Base-by-base conservation (phyloP, 768 basidiomycete species). In the Rhodotorula diobovata region DNA sequence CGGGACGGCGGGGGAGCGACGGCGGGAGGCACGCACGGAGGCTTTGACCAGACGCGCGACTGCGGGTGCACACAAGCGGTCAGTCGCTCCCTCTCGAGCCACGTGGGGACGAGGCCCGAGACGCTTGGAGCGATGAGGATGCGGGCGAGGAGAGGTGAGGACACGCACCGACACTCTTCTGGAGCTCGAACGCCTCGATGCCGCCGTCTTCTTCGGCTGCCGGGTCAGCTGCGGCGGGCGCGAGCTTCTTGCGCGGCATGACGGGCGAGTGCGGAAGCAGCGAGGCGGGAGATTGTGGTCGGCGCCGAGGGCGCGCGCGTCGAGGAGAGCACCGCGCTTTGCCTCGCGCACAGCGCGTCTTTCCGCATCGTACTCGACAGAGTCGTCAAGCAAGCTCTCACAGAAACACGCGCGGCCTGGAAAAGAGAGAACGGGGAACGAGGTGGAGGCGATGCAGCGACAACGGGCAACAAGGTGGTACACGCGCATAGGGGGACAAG, bases 141-240 rank as follows among this genome's bases (percentile, higher is more conserved):
- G 41, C 41, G 41, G 41, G 39, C 6, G 63, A 16, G 54, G 16
- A 6, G 30, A 23, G 35, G 9, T 3, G 4, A 1, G 39, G 23
- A 9, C 11, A 65, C 39, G 87, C 89, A 67, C 95, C 87, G 57
- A 91, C 81, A 66, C 85, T 87, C 78, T 90, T 90, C 12, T 93
- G 93, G 4, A 95, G 83, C 78, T 96, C 91, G 79, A 86, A 93
- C 80, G 90, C 90, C 75, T 93, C 90, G 63, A 96, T 90, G 1
- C 91, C 90, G 56, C 90, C 89, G 8, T 89, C 88, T 43, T 88
- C 86, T n/a, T 63, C 67, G 14, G 15, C 9, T 8, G 15, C 56
- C 4, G 45, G 56, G 10, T 57, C 63, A 4, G 16, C 16, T 39
- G 30, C 41, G 32, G 45, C 43, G 23, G 61, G 39, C 8, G 41